Base-by-base conservation (phyloP, 371 early-diverging fungal genomes). In the Polyrhizophydium stewartii region DNA sequence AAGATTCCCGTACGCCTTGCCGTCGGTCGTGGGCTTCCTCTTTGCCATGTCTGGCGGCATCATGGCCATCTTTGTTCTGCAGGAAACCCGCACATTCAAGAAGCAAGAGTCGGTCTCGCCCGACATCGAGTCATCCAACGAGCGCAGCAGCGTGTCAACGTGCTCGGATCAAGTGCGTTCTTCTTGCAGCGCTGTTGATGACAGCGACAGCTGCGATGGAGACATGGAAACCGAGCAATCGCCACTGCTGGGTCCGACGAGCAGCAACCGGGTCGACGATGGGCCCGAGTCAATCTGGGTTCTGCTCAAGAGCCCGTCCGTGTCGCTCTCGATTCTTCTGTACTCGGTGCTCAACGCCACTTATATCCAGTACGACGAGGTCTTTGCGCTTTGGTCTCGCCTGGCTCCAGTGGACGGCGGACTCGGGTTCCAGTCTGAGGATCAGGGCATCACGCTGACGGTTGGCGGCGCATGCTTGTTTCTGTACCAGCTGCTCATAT, bases 301-400 rank as follows among this genome's bases (percentile, higher is more conserved):
- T 7, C 52, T 65, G 33, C 2, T 57, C 13, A 6, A 43, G 32
- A 57, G 35, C 32, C 32, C 17, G 25, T 22, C 56, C 22, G 58
- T 69, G 9, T 55, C 35, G n/a, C 31, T 65, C 24, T 60, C 61
- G 31, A 51, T 69, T 12, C 43, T 57, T 10, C 45, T 69, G 56
- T 69, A 69, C 38, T 37, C 56, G 3, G 2, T 52, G 1, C 41
- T 61, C 24, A 47, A 56, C 22, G 52, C 47, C 7, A 41, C 58
- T 31, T 69, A 62, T 53, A 63, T 69, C 50, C 65, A 69, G 55
- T 65, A 62, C 55, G 69, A 69, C 50, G 69, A 69, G 35, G n/a
- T 60, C 16, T 59, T 69, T 50, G 49, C 63, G 13, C 40, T 71
- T 9, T 67, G 65, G 64, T 37, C 68, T 6, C 61, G 65, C 2